phyloP scores from a whole-genome alignment of 2,329 filamentous ascomycete genomes.

The Xylariaceae sp. region DNA sequence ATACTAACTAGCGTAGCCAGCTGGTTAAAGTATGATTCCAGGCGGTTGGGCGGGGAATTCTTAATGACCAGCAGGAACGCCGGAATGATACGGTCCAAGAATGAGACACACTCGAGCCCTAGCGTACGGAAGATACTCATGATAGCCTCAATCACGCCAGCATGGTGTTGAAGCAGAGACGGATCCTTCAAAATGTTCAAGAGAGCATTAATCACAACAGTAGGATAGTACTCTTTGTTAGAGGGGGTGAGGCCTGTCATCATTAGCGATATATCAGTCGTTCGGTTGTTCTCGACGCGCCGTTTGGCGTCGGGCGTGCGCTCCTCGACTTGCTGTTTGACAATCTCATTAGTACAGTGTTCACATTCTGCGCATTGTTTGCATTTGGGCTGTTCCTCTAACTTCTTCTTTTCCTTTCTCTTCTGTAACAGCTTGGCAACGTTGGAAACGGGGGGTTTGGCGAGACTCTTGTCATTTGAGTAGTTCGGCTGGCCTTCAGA shows the following conservation, averaged over 20 bases:
- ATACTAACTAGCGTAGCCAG: conserved; percentile 91
- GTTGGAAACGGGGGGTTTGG: conserved; percentile 9
- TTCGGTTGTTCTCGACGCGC: conserved; percentile 61
- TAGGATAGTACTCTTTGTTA: conserved; percentile 97
- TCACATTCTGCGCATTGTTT: neutral
- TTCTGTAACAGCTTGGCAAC: neutral
- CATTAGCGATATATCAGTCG: conserved; percentile 95
- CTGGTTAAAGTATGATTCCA: conserved; percentile 98
- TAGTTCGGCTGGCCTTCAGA: conserved; percentile 1
- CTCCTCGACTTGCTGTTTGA: conserved; percentile 76
- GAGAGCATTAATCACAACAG: conserved; percentile 94
- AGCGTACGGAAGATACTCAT: conserved; percentile 99
- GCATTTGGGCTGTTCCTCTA: neutral
- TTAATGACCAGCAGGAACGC: conserved; percentile 90
- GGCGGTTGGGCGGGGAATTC: conserved; percentile 72
- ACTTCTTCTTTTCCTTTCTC: neutral
- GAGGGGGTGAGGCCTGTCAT: conserved; percentile 97
- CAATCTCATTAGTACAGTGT: conserved; percentile 24
- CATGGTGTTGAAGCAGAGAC: conserved; percentile 88
- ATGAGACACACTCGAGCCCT: conserved; percentile 93
- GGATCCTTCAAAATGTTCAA: conserved; percentile 90
- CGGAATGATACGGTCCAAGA: conserved; percentile 90
- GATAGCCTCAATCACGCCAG: conserved; percentile 92
- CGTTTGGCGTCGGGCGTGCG: conserved; percentile 79
- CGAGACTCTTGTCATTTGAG: neutral